These are phyloP conservation scores for Yamadazyma blattariae DNA, from an alignment of 1,139 yeast species.

Conservation along the genomic window DNA sequence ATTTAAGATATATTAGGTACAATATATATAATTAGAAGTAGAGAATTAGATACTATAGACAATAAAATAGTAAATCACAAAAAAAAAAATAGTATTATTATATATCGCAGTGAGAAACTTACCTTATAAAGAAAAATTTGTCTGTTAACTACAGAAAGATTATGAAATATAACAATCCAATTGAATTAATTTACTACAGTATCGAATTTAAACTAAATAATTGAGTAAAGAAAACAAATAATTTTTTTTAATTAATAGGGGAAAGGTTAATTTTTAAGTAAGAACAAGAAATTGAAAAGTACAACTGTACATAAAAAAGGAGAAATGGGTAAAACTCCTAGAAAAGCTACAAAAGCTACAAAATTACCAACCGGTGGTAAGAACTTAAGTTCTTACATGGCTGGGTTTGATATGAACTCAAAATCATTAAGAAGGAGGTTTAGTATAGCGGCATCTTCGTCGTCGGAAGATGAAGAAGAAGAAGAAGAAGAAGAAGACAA, in stretches of 20 bases:
- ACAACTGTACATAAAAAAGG: no score
- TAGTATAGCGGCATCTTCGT: conserved; percentile 40
- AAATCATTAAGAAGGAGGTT: conserved; percentile 28
- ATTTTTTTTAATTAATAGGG: no score
- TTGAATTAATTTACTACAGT: conserved; percentile 1
- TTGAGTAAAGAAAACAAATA: neutral
- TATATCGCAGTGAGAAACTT: neutral
- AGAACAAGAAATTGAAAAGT: no score
- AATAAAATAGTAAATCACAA: no score
- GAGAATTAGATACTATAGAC: no score
- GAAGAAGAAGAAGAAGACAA: conserved; percentile 11
- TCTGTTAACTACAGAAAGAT: neutral
- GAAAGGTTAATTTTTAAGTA: no score
- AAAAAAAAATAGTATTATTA: no score
- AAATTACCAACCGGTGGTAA: conserved; percentile 28
- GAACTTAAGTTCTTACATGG: conserved; percentile 26
- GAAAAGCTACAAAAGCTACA: conserved; percentile 14
- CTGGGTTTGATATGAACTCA: conserved; percentile 10
- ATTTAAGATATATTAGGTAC: no score
- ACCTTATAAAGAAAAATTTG: neutral
- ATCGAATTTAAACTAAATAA: conserved; percentile 2
- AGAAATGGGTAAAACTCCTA: conserved; percentile 32
- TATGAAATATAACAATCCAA: conserved; percentile 1
- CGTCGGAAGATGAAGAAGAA: conserved; percentile 24
- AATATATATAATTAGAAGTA: no score